phyloP scores from a whole-genome alignment of 2,329 filamentous ascomycete genomes.

The Fusarium xylarioides region DNA sequence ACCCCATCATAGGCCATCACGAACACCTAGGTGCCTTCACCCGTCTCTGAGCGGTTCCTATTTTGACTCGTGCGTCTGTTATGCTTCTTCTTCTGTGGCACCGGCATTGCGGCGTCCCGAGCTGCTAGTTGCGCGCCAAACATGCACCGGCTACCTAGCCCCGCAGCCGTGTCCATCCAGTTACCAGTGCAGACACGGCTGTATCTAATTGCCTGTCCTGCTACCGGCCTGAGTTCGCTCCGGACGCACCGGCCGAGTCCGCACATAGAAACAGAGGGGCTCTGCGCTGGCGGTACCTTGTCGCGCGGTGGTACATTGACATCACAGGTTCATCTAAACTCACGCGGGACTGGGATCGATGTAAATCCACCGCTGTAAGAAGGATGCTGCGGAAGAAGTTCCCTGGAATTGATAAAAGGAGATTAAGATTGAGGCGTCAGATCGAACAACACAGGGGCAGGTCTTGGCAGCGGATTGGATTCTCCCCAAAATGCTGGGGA shows the following conservation, averaged over 20 bases:
- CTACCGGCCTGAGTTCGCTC: slow-evolving; percentile 27
- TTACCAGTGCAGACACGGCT: slow-evolving; percentile 8
- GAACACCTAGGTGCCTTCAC: neutral
- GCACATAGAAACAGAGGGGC: slow-evolving; percentile 8
- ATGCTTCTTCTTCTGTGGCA: slow-evolving; percentile 39
- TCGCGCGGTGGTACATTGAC: neutral
- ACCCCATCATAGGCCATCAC: slow-evolving; percentile 3
- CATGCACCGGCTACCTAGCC: slow-evolving; percentile 29
- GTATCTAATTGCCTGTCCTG: slow-evolving; percentile 21
- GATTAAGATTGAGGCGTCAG: slow-evolving; percentile 2
- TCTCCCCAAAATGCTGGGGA: slow-evolving; percentile 21
- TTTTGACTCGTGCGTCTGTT: slow-evolving; percentile 36
- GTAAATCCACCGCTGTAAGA: neutral
- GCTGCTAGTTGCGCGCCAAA: slow-evolving; percentile 35
- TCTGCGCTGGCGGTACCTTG: neutral
- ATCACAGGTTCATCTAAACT: slow-evolving; percentile 13
- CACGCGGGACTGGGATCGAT: slow-evolving; percentile 1
- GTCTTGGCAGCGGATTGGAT: slow-evolving; percentile 21
- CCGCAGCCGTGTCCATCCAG: slow-evolving; percentile 14
- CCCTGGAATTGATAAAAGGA: neutral
- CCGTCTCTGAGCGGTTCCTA: slow-evolving; percentile 13
- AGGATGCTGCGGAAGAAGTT: slow-evolving; percentile 19
- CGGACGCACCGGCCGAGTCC: slow-evolving; percentile 37
- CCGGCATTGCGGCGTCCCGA: slow-evolving; percentile 40
- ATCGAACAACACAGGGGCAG: slow-evolving; percentile 11